Evolutionary conservation across 176 grass and related monocot species (phyloP), one percentile per base, ranked within the genome.

Genomic region (Elaeis guineensis): DNA sequence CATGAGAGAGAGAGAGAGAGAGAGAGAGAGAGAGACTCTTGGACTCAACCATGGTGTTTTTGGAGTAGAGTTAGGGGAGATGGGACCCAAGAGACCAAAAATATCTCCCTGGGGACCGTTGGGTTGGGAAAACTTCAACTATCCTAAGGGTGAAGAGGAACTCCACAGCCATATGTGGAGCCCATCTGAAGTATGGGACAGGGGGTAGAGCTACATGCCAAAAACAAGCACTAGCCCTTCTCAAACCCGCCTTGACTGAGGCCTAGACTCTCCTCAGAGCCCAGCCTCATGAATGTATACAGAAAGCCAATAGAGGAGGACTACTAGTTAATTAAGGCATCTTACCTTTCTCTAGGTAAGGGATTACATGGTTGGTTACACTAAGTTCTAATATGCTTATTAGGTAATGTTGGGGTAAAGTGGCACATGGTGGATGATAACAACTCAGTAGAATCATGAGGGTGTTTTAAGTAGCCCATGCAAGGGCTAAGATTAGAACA

Each of bases 71-170:
- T 3, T 55, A 1, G 15, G 24, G 12, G 44, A 51, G 49, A 15
- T 23, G 20, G 51, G 51, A 21, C 17, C 64, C 64, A 65, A 53
- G 64, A 67, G 64, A 67, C 17, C 64, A 67, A 67, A 67, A 65
- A 67, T 54, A 25, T 55, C 22, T 67, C 51, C 21, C 26, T 15
- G 55, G 25, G 63, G 62, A 16, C 35, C 11, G 2, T 22, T 21
- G 11, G 9, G 18, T 62, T 44, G 35, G 35, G 6, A 44, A 44
- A 44, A 44, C 35, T 44, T 8, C 0, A 22, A 56, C n/a, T 21
- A 14, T 56, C 54, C 19, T 56, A 56, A 20, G 18, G 12, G 18
- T 15, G 54, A 5, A 3, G 54, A 17, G 9, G 54, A 12, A 61
- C 58, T 19, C 58, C 58, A 61, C 16, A 19, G 18, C 58, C 25